Base-by-base conservation (phyloP, 2,329 filamentous ascomycete genomes). In the Neonectria coccinea region DNA sequence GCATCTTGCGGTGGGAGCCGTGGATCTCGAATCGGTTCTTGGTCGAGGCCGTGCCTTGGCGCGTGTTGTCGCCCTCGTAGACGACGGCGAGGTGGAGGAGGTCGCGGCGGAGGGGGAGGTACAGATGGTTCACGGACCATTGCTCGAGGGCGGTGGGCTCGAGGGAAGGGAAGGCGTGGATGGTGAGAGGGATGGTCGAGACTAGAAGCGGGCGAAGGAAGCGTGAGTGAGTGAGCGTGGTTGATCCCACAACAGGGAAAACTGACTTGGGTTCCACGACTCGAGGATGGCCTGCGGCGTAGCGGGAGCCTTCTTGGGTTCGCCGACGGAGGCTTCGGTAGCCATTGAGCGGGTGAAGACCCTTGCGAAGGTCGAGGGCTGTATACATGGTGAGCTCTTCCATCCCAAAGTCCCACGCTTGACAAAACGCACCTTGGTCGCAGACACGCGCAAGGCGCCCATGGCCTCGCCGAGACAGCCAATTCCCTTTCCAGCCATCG, bases 51-150 rank as follows among this genome's bases (percentile, higher is more conserved):
- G 93, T 97, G 69, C 96, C 96, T 78, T 94, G 91, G 31, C 96
- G 91, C 60, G 93, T 92, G 75, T 85, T 88, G 82, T 98, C 95
- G 71, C 92, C 96, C 82, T 99, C 96, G 84, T 91, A 98, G 72
- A 97, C 83, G 63, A 99, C 89, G 63, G 96, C 96, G 69, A 93
- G 89, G 82, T 99, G 95, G 58, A 99, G 89, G 69, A 99, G 89
- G 79, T 99, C 96, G 78, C 91, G 90, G 64, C 96, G 92, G 51
- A 97, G 86, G 3, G 96, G 96, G 36, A 98, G 88, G 76, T 92
- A 84, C 48, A 99, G 91, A 79, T 97, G 93, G 74, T 92, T 91
- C 65, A 89, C 84, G 44, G 92, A 90, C 84, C 94, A 98, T 74
- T 88, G 81, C 76, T 92, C 88, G 78, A 97, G 91, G 55, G 88